Conservation (phyloP, 208 protist genomes). For the Leptomonas pyrrhocoris region DNA sequence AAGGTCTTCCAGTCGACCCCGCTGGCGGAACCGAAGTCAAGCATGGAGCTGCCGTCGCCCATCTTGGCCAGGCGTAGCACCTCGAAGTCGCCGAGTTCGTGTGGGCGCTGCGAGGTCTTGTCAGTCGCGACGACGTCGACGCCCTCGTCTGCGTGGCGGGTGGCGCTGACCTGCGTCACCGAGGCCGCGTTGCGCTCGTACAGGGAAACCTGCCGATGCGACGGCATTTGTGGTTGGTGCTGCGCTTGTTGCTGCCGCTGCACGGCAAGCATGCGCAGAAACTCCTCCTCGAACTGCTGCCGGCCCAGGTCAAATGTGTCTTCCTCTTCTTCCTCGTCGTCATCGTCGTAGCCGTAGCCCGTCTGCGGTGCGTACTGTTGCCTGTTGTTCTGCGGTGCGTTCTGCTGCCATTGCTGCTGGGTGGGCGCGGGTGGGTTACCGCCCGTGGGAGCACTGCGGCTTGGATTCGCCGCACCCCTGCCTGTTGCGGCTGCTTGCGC, state of each 20-base stretch:
- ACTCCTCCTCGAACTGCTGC: conserved; percentile 38
- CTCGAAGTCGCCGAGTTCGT: conserved; percentile 81
- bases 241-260: conserved; percentile 24
- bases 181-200: conserved; percentile 33
- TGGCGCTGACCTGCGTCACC: conserved; percentile 35
- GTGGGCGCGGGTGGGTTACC: background rate
- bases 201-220: background rate
- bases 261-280: conserved; percentile 14
- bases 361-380: conserved; percentile 16
- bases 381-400: conserved; percentile 5
- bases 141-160: conserved; percentile 34
- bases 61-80: conserved; percentile 84
- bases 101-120: conserved; percentile 22
- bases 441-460: background rate
- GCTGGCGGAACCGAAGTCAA: conserved; percentile 45
- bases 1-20: conserved; percentile 48
- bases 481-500: conserved; percentile 15
- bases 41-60: conserved; percentile 70
- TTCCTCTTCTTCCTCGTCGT: conserved; percentile 41
- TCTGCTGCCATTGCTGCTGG: conserved; percentile 13
- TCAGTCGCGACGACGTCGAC: conserved; percentile 52
- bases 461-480: background rate
- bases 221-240: conserved; percentile 4
- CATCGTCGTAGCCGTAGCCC: conserved; percentile 31
- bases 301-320: conserved; percentile 20